Conservation (phyloP, 2,329 filamentous ascomycete species). For the Phyllosticta paracitricarpa region DNA sequence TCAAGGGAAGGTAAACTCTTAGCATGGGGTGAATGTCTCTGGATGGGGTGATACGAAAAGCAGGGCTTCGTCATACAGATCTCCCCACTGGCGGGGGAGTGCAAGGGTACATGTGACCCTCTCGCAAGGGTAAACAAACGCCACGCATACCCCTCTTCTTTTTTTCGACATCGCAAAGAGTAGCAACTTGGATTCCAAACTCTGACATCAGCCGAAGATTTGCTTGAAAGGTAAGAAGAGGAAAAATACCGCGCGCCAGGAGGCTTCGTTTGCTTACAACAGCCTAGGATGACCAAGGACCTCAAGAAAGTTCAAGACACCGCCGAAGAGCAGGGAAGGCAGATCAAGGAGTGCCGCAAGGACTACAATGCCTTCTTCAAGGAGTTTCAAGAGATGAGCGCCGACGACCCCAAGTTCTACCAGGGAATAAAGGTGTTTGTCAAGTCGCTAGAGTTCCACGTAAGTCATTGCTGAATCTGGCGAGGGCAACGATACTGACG, state of each 20-base stretch:
- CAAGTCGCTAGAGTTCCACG: background rate
- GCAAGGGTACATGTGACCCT: background rate
- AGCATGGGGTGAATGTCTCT: background rate
- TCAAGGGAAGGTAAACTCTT: no score
- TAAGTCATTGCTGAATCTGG: background rate
- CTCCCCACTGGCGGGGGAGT: background rate
- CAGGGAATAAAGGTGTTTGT: background rate
- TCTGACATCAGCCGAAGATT: background rate
- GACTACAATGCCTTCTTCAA: background rate
- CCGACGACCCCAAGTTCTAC: background rate
- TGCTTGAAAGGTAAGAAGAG: background rate
- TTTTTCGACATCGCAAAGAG: background rate
- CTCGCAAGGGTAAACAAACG: background rate
- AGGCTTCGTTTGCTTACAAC: background rate
- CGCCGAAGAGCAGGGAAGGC: background rate
- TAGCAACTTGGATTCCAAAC: background rate
- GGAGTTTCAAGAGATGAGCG: background rate
- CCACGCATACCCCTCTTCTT: background rate
- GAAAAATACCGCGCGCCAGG: background rate
- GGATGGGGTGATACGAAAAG: background rate
- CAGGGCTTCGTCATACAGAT: background rate
- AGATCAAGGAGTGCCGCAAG: background rate
- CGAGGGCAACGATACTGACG: background rate
- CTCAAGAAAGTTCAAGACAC: background rate
- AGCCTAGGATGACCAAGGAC: background rate